Percentiles rank a stretch among this genome's conserved stretches.
These are phyloP conservation scores for Triticum dicoccoides DNA, from an alignment of 176 grass and related monocot species.

Conservation along the genomic window DNA sequence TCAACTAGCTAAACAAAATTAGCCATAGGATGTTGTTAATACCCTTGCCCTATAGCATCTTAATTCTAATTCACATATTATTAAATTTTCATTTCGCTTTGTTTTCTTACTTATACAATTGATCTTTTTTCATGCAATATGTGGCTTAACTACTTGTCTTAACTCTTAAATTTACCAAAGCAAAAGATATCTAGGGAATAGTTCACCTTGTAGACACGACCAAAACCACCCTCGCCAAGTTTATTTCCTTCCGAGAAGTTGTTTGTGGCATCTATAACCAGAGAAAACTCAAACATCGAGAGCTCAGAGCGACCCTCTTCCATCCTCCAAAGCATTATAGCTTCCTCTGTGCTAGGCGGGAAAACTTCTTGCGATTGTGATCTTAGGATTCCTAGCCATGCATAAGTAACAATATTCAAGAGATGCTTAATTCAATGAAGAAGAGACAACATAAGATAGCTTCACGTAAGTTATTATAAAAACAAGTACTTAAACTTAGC, in stretches of 20 bases:
- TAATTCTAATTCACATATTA: not conserved
- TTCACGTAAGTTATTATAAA: not conserved
- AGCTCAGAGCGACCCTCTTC: constrained; percentile 9
- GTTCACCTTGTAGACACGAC: constrained; percentile 44
- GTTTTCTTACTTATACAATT: too few species aligned
- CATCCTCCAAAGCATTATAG: not conserved
- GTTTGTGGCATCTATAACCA: constrained; percentile 30
- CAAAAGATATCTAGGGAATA: not conserved
- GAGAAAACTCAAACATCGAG: constrained; percentile 19
- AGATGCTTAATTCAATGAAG: not conserved
- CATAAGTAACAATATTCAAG: not conserved
- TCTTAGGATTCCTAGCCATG: not conserved
- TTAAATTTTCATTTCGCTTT: not conserved
- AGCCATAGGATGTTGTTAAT: not conserved
- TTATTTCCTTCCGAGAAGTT: constrained; percentile 44
- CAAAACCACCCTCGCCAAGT: constrained; percentile 54
- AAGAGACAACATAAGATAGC: not conserved
- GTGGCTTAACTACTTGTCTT: not conserved
- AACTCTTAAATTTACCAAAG: not conserved
- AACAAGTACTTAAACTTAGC: not conserved
- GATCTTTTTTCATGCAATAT: not conserved
- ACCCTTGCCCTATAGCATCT: not conserved
- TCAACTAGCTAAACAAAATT: too few species aligned
- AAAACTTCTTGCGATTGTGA: not conserved
- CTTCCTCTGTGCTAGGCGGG: not conserved